A percentile compares a stretch with the other conserved stretches of the same genome.
Conservation (phyloP, 2,329 filamentous ascomycete genomes). For the Colletotrichum aenigma region DNA sequence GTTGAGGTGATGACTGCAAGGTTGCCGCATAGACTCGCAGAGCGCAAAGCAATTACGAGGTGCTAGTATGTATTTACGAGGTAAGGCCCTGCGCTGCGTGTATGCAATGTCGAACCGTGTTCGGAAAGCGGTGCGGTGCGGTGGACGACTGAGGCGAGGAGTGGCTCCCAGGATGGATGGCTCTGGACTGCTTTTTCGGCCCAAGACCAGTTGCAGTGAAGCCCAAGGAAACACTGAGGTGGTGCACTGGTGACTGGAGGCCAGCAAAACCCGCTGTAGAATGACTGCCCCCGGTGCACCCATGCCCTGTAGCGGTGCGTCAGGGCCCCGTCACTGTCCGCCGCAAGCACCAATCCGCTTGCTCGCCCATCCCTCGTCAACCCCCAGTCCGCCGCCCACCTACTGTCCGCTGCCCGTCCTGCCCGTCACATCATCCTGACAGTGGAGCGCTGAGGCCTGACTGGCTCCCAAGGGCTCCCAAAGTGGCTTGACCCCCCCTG, state of each 20-base stretch:
- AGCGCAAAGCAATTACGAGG: constrained; percentile 7
- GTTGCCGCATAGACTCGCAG: background rate
- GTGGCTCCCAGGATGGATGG: background rate
- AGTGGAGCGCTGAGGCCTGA: background rate
- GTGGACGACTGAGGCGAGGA: background rate
- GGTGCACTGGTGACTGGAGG: background rate
- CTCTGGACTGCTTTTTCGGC: background rate
- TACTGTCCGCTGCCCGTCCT: constrained; percentile 4
- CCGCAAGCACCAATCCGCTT: background rate
- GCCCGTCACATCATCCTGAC: constrained; percentile 17
- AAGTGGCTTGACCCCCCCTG: constrained; percentile 7
- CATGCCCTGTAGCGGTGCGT: background rate
- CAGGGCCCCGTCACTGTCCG: background rate
- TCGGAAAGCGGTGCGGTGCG: constrained; percentile 6
- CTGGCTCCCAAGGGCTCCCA: background rate
- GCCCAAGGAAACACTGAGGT: background rate
- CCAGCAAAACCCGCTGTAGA: background rate
- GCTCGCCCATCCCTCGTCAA: background rate
- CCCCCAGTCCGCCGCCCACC: background rate
- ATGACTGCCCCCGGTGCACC: background rate
- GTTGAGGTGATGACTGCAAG: background rate
- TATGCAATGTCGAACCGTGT: constrained; percentile 16
- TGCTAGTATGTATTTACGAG: background rate
- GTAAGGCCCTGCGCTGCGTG: background rate
- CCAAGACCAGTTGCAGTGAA: constrained; percentile 13